These are phyloP conservation scores for Diddensiella caesifluorescens DNA, from an alignment of 805 yeast species.

Conservation along the genomic window DNA sequence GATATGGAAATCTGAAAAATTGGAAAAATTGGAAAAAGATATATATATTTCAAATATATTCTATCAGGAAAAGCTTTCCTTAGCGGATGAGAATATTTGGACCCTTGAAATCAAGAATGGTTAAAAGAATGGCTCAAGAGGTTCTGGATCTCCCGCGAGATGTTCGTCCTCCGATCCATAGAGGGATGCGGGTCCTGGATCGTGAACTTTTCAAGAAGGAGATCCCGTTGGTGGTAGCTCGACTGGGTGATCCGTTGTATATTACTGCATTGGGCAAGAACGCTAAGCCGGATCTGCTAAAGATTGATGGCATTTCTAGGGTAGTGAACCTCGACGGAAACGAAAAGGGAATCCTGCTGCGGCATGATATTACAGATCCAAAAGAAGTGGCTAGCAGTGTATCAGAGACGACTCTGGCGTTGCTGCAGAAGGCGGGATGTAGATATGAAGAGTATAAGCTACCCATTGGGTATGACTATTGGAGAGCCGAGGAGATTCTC, in stretches of 20 bases:
- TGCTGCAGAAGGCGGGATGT: slow-evolving; percentile 45
- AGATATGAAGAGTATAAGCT: slow-evolving; percentile 49
- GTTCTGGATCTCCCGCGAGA: slow-evolving; percentile 5
- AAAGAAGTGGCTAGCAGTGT: slow-evolving; percentile 38
- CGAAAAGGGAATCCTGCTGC: slow-evolving; percentile 54
- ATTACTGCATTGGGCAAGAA: slow-evolving; percentile 58
- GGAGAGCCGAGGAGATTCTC: slow-evolving; percentile 87
- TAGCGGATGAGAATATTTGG: no score
- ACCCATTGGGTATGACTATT: slow-evolving; percentile 63
- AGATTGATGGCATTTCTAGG: slow-evolving; percentile 64
- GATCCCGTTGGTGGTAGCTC: slow-evolving; percentile 61
- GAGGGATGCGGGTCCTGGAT: slow-evolving; percentile 63
- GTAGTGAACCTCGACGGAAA: slow-evolving; percentile 41
- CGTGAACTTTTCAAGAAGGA: slow-evolving; percentile 53
- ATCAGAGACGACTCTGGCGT: slow-evolving; percentile 39
- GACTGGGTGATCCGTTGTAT: slow-evolving; percentile 58
- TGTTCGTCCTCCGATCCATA: slow-evolving; percentile 57
- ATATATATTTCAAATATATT: no score
- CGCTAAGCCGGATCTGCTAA: slow-evolving; percentile 56
- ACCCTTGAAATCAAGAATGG: no score
- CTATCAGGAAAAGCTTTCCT: no score
- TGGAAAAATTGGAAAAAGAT: no score
- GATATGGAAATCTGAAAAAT: no score
- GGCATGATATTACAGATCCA: slow-evolving; percentile 42
- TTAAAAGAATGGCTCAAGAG: no score